Base-by-base conservation (phyloP, 495 filamentous ascomycete species). In the Daldinia grandis region DNA sequence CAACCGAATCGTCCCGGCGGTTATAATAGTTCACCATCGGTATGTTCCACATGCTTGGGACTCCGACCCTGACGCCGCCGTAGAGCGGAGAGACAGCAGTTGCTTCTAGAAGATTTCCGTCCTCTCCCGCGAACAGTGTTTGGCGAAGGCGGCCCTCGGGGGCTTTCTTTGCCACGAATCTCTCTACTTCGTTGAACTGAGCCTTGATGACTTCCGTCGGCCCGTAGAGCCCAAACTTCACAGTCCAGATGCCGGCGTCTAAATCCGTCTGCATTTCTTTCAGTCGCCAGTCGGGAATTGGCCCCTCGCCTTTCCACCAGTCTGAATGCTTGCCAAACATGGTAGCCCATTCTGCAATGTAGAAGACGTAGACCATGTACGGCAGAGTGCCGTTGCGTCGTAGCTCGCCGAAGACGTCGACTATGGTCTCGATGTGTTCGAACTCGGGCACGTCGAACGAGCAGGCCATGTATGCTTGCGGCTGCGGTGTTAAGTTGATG, bases 381-480 rank as follows among this genome's bases (percentile, higher is more conserved):
- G 77, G 71, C 19, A 83, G 64, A 7, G 76, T 78, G 1, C 79
- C 78, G 51, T 79, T 74, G 19, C 80, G 74, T 38, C 77, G 76
- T 73, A 83, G 69, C 64, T 76, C 74, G 21, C 80, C 77, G 25
- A 83, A 79, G 5, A 72, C 65, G 31, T 83, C 81, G 1, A 80
- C 77, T 73, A 83, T 78, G 35, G 70, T 62, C 37, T 77, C 81
- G 47, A 86, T 66, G 68, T 85, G 81, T 12, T 85, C 81, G 38
- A 81, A 81, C 17, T 78, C 75, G 7, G 79, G 80, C 76, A 85
- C 81, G 64, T 82, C 78, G 62, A 85, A 84, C 14, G 77, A 74
- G 76, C 83, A 85, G 7, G 79, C 78, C 79, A 85, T 81, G 74
- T 80, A 86, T 1, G 82, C 80, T 62, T 84, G 78, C 7, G 83